These are phyloP conservation scores for Zygotorulaspora chibaensis DNA, from an alignment of 805 yeast genomes.

Conservation along the genomic window DNA sequence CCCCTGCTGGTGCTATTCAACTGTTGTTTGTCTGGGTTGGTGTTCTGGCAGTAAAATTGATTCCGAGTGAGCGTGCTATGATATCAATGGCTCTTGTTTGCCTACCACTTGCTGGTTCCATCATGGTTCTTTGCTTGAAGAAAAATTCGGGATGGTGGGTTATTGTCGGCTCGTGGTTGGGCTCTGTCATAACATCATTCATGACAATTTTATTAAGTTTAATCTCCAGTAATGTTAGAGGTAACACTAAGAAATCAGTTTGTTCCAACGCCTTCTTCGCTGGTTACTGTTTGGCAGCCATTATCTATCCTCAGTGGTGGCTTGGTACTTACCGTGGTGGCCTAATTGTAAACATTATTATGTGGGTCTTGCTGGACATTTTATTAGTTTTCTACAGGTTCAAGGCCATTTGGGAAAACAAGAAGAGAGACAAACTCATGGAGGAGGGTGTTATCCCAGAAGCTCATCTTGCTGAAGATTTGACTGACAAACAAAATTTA, in stretches of 20 bases:
- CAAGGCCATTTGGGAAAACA: slow-evolving; percentile 28
- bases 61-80: slow-evolving; percentile 8
- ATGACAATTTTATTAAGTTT: slow-evolving; percentile 8
- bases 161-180: slow-evolving; percentile 9
- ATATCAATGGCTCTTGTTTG: slow-evolving; percentile 1
- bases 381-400: slow-evolving; percentile 28
- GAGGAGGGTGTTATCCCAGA: slow-evolving; percentile 15
- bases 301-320: slow-evolving; percentile 26
- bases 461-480: slow-evolving; percentile 20
- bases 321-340: slow-evolving; percentile 19
- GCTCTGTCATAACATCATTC: slow-evolving; percentile 6
- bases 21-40: slow-evolving; percentile 8
- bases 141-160: slow-evolving; percentile 10
- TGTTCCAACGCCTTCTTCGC: slow-evolving; percentile 14
- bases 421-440: slow-evolving; percentile 18
- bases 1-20: slow-evolving; percentile 12
- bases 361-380: slow-evolving; percentile 26
- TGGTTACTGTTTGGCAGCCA: slow-evolving; percentile 20
- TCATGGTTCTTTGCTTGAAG: slow-evolving; percentile 5
- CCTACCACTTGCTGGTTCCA: slow-evolving; percentile 7
- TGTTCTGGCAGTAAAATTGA: slow-evolving; percentile 6
- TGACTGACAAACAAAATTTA: slow-evolving; percentile 29
- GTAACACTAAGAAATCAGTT: slow-evolving; percentile 11
- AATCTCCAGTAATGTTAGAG: slow-evolving; percentile 11
- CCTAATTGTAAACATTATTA: slow-evolving; percentile 25